Conservation (phyloP, 805 yeast genomes). For the Ogataea kodamae region DNA sequence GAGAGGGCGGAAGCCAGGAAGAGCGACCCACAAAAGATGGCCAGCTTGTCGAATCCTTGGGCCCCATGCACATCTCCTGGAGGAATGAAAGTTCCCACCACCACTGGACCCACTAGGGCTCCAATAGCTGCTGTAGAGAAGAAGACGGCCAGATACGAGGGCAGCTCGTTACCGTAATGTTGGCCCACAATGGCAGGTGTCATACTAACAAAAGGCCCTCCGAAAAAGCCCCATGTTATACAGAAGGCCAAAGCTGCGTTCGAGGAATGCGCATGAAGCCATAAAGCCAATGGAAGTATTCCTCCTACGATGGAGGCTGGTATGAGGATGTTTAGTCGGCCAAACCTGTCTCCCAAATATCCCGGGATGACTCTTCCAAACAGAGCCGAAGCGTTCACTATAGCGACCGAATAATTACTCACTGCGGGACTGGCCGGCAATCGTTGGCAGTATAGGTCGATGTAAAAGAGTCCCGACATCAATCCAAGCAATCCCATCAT, state of each 20-base stretch:
- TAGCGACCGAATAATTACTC: slow-evolving; percentile 46
- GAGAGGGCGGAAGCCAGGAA: slow-evolving; percentile 21
- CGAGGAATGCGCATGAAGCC: slow-evolving; percentile 47
- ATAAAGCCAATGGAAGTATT: slow-evolving; percentile 39
- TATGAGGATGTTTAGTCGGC: slow-evolving; percentile 39
- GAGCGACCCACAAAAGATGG: slow-evolving; percentile 31
- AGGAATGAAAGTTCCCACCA: slow-evolving; percentile 34
- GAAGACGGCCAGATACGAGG: slow-evolving; percentile 30
- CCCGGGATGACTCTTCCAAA: slow-evolving; percentile 53
- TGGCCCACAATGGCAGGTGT: slow-evolving; percentile 33
- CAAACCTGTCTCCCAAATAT: slow-evolving; percentile 38
- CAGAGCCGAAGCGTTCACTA: slow-evolving; percentile 40
- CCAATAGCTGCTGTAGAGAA: slow-evolving; percentile 31
- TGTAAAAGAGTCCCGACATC: slow-evolving; percentile 54
- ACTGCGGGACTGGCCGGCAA: slow-evolving; percentile 48
- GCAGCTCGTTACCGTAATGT: slow-evolving; percentile 32
- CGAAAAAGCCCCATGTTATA: slow-evolving; percentile 32
- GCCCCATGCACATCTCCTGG: slow-evolving; percentile 16
- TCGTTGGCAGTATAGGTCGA: slow-evolving; percentile 48
- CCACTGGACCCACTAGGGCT: slow-evolving; percentile 34
- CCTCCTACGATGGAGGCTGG: slow-evolving; percentile 33
- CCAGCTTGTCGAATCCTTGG: slow-evolving; percentile 27
- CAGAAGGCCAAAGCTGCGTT: slow-evolving; percentile 37
- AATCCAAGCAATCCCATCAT: slow-evolving; percentile 34
- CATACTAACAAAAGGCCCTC: slow-evolving; percentile 34